These are phyloP conservation scores for Saccharum spontaneum DNA, from an alignment of 176 grass and related monocot genomes.

Conservation along the genomic window DNA sequence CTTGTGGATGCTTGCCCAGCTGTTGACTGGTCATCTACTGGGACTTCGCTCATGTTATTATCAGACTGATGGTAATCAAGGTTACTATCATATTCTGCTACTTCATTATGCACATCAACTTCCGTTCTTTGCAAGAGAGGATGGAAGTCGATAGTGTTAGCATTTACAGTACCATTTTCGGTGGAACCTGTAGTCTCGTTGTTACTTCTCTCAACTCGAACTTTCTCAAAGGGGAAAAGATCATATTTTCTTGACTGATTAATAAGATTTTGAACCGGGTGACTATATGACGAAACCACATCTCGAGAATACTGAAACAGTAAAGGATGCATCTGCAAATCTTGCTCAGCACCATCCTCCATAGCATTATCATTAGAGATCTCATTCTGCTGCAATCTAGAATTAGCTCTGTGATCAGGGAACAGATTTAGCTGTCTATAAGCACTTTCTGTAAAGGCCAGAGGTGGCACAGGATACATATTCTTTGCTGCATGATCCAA, in stretches of 20 bases:
- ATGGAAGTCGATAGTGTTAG: constrained; percentile 80
- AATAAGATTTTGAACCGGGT: constrained; percentile 42
- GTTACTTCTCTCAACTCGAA: constrained; percentile 49
- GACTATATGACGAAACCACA: constrained; percentile 52
- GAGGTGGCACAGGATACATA: constrained; percentile 28
- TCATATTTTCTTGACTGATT: constrained; percentile 47
- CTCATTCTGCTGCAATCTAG: constrained; percentile 44
- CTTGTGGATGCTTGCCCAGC: constrained; percentile 34
- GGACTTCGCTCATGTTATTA: constrained; percentile 36
- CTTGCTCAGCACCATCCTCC: constrained; percentile 53
- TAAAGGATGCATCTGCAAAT: constrained; percentile 95
- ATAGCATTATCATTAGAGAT: constrained; percentile 9
- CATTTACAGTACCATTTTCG: constrained; percentile 47
- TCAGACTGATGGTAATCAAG: constrained; percentile 36
- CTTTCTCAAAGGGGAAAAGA: constrained; percentile 45
- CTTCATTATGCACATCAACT: constrained; percentile 37
- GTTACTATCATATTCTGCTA: constrained; percentile 28
- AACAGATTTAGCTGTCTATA: constrained; percentile 57
- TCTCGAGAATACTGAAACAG: constrained; percentile 77
- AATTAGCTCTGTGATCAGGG: constrained; percentile 46
- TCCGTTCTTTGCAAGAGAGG: constrained; percentile 79
- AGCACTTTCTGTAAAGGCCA: constrained; percentile 38
- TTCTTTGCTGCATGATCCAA: constrained; percentile 42
- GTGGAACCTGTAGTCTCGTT: constrained; percentile 26
- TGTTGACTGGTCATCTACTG: constrained; percentile 35